Percentiles rank a stretch among this genome's conserved stretches.
These are phyloP conservation scores for Mentha longifolia DNA, from an alignment of 257 asterid species.

Conservation along the genomic window DNA sequence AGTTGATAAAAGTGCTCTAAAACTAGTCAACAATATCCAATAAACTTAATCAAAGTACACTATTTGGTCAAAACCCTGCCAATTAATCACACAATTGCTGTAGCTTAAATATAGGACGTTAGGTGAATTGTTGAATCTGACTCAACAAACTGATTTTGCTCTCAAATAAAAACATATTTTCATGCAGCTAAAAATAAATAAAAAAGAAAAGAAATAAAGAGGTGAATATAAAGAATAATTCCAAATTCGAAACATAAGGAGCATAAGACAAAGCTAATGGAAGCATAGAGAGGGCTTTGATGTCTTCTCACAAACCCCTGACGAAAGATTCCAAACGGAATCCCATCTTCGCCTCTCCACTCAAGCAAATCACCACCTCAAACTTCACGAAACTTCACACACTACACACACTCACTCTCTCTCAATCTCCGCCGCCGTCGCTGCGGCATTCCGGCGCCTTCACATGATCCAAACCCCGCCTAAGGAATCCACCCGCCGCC, in stretches of 20 bases:
- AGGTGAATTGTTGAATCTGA: neutral
- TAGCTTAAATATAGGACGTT: neutral
- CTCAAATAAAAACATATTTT: neutral
- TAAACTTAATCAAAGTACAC: neutral
- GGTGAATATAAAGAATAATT: neutral
- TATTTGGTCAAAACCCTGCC: neutral
- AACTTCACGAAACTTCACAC: constrained; percentile 37
- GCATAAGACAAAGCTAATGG: constrained; percentile 16
- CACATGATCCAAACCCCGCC: constrained; percentile 40
- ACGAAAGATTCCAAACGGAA: constrained; percentile 47
- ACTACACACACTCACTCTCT: constrained; percentile 17
- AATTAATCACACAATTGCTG: neutral
- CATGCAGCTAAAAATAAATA: neutral
- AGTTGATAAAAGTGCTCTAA: too few species aligned
- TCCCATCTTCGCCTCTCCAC: constrained; percentile 49
- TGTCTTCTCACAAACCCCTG: constrained; percentile 24
- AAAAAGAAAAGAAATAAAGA: neutral
- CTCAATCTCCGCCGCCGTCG: constrained; percentile 35
- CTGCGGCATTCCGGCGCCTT: constrained; percentile 37
- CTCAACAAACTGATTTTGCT: neutral
- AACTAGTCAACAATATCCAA: neutral
- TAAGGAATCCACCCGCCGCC: constrained; percentile 39
- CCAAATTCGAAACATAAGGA: neutral
- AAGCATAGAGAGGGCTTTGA: constrained; percentile 26
- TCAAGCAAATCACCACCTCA: constrained; percentile 50